These are phyloP conservation scores for Rosellinia necatrix DNA, from an alignment of 2,329 filamentous ascomycete genomes.

Conservation along the genomic window DNA sequence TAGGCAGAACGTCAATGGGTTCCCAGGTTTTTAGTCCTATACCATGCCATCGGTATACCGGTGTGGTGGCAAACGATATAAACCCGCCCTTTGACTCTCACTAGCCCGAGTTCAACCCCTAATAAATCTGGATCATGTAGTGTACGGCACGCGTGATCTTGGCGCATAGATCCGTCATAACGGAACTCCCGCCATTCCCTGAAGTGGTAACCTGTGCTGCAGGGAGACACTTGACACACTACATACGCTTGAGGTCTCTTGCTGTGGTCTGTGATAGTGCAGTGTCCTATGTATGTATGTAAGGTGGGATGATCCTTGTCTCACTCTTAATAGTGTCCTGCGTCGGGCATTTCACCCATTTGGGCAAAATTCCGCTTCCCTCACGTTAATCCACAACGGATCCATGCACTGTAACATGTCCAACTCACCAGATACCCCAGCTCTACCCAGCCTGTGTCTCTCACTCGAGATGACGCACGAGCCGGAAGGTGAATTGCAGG, in stretches of 20 bases:
- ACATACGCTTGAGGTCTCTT: too few relatives aligned
- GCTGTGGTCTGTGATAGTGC: too few relatives aligned
- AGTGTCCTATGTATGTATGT: too few relatives aligned
- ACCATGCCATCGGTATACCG: not conserved
- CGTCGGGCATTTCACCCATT: constrained; percentile 29
- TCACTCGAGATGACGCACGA: constrained; percentile 8
- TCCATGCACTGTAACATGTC: constrained; percentile 22
- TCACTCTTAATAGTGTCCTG: constrained; percentile 21
- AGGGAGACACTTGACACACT: constrained; percentile 1
- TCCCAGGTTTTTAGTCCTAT: not conserved
- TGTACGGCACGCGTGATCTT: constrained; percentile 3
- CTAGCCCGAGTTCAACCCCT: not conserved
- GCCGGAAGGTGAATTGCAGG: constrained; percentile 12
- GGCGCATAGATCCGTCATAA: constrained; percentile 14
- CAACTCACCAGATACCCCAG: constrained; percentile 20
- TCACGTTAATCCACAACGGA: too few relatives aligned
- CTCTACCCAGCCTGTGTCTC: not conserved
- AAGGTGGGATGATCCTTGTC: constrained; percentile 23
- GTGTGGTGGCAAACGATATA: not conserved
- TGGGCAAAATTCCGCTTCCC: constrained; percentile 18
- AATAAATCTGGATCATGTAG: not conserved
- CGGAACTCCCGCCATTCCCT: constrained; percentile 12
- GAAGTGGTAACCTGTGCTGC: constrained; percentile 8
- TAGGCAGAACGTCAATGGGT: not conserved
- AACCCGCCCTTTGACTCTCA: not conserved